Base-by-base conservation (phyloP, 495 filamentous ascomycete genomes). In the Articulospora tetracladia region DNA sequence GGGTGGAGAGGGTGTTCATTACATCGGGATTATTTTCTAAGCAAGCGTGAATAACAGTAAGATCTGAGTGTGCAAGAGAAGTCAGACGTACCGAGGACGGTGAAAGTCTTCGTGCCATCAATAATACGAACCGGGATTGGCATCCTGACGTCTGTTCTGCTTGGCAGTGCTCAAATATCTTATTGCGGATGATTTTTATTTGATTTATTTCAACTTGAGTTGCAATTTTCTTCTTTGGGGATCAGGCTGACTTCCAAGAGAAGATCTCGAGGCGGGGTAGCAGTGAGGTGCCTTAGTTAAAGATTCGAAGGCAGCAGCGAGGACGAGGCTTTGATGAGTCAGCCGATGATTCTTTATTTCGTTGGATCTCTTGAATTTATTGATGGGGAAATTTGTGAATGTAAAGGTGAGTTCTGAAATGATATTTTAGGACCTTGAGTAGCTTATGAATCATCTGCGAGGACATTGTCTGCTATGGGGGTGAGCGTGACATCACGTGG, bases 1-100 rank as follows among this genome's bases (percentile, higher is more conserved):
- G 80, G 70, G 84, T 87, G 25, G 89, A 79, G 20, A 96, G 83
- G 54, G 81, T 69, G 47, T 83, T 88, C 81, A 96, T 87, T 52
- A 96, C 84, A 72, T 87, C 81, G 0, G 91, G 90, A 77, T 95
- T 93, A 53, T 69, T 69, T 59, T 69, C 67, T 69, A n/a, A n/a
- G n/a, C n/a, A n/a, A n/a, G n/a, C n/a, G n/a, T n/a, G n/a, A n/a
- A n/a, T n/a, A n/a, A n/a, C n/a, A n/a, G n/a, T n/a, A n/a, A n/a
- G n/a, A n/a, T n/a, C n/a, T n/a, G n/a, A n/a, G n/a, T 3, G 41
- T 55, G 11, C n/a, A n/a, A n/a, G n/a, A n/a, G n/a, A n/a, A n/a
- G n/a, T n/a, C n/a, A n/a, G n/a, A n/a, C n/a, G 17, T 62, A 65
- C 65, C 65, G n/a, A 68, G 61, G 22, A 68, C 56, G 1, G 61